Base-by-base conservation (phyloP, 495 filamentous ascomycete genomes). In the Penicillium canariense region DNA sequence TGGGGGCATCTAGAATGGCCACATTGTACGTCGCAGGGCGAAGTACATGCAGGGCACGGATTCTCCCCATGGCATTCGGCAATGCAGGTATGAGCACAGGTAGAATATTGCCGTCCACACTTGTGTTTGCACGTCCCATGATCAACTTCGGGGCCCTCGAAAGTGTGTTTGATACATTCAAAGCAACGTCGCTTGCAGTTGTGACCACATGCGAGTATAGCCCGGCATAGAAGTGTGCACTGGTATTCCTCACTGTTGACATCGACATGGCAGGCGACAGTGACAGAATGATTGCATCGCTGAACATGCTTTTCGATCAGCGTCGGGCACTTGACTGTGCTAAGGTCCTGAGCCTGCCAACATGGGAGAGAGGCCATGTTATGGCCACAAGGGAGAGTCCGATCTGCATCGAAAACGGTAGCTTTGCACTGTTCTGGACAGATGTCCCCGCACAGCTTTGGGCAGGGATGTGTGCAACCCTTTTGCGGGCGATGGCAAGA, bases 381-480 rank as follows among this genome's bases (percentile, higher is more conserved):
- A 61, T 92, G 88, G 0, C 82, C 83, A 59, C 88, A 93, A 8
- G 75, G 69, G 8, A 91, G 73, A 5, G 20, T 9, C 3, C 83
- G 66, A 38, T 79, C 48, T 3, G 58, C 31, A 14, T 67, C 31
- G 31, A 55, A 49, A 39, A 88, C 54, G 1, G 48, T 39, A 10
- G 75, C 55, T 7, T 61, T 48, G 54, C 84, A 89, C 50, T 66
- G 66, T 7, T 50, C 25, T 18, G 78, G 76, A 58, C 85, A 89
- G 9, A 52, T 42, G 14, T 87, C 77, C 4, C 87, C 86, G 50
- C 89, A 93, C 4, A 51, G 43, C 50, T 70, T 77, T 0, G 73
- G 81, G 55, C 89, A 91, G 11, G 72, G 27, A 60, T 92, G 88
- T 3, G 70, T 61, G 51, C 89, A 92, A 8, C 78, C 74, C 31